Conservation (phyloP, 1,284 basidiomycete genomes). For the Porodaedalea pini region DNA sequence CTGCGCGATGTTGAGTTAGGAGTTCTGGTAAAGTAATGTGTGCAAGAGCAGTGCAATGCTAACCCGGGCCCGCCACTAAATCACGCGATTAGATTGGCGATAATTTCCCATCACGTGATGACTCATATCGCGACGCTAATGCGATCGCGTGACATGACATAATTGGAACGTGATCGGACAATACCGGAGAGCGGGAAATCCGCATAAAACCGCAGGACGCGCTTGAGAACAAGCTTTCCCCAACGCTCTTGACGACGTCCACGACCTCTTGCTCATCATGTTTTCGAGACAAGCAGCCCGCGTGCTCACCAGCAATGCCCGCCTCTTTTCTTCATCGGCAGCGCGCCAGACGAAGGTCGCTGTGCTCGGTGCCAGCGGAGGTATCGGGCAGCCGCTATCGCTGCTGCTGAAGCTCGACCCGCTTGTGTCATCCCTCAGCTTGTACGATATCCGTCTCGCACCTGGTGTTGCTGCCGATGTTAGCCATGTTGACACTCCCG, state of each 20-base stretch:
- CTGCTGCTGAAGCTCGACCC: conserved; percentile 86
- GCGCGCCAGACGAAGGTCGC: conserved; percentile 77
- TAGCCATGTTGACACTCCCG: conserved; percentile 88
- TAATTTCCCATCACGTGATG: no score
- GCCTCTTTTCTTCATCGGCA: conserved; percentile 78
- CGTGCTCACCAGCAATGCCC: conserved; percentile 42
- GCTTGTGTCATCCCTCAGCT: conserved; percentile 69
- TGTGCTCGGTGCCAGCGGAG: conserved; percentile 89
- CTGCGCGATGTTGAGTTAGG: no score
- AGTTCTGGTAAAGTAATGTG: no score
- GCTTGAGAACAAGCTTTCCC: not conserved
- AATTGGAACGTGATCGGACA: not conserved
- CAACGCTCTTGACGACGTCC: conserved; percentile 1
- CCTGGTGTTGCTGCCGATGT: conserved; percentile 93
- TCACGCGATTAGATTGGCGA: no score
- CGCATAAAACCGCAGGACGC: not conserved
- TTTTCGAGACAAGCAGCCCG: conserved; percentile 54
- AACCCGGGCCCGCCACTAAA: no score
- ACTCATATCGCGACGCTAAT: no score
- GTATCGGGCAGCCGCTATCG: conserved; percentile 90
- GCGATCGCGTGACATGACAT: not conserved
- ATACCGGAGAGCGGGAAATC: not conserved
- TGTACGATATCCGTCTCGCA: conserved; percentile 91
- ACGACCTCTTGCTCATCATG: conserved; percentile 36
- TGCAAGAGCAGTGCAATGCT: no score